Conservation (phyloP, 2,329 filamentous ascomycete species). For the Neurospora sp. region DNA sequence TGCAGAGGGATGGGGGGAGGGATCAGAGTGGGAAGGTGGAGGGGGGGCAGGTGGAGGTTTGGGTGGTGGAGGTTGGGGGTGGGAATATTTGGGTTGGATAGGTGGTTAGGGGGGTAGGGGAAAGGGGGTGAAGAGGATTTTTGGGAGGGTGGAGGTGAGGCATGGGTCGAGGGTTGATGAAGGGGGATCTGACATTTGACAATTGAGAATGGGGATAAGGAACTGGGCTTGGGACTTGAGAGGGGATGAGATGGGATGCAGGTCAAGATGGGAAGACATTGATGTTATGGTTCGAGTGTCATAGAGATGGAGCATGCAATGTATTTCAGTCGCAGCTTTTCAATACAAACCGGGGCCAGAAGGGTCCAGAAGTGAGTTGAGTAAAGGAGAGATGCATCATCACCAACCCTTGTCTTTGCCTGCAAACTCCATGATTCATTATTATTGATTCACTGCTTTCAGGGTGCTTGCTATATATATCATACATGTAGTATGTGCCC, state of each 20-base stretch:
- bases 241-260: not conserved
- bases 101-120: not conserved
- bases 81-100: conserved; percentile 19
- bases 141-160: not conserved
- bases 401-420: no score
- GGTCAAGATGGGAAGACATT: not conserved
- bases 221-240: not conserved
- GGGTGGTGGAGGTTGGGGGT: conserved; percentile 43
- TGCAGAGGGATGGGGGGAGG: conserved; percentile 37
- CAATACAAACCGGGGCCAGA: no score
- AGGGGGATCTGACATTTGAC: not conserved
- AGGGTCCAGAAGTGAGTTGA: not conserved
- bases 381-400: not conserved
- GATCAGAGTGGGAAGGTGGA: conserved; percentile 49
- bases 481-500: no score
- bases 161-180: not conserved
- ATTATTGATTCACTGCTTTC: no score
- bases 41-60: conserved; percentile 36
- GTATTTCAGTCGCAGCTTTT: not conserved
- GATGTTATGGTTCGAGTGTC: not conserved
- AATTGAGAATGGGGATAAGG: no score
- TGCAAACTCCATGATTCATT: no score
- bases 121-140: no score
- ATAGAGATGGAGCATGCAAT: not conserved
- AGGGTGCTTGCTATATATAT: no score